Conservation (phyloP, 306 rosid species). For the Fragaria ananassa region DNA sequence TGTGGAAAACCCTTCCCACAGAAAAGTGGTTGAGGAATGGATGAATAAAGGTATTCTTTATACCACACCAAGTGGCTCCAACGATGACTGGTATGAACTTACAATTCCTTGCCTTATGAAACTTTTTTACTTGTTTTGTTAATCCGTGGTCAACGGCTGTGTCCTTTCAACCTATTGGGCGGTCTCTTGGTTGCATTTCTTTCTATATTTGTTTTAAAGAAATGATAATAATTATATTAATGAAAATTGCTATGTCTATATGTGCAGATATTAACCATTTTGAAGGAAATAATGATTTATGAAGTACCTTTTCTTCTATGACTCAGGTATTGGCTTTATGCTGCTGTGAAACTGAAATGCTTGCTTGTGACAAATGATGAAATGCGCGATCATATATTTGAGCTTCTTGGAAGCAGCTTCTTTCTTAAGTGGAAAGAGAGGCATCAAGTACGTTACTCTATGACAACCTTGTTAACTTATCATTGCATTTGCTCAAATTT, state of each 20-base stretch:
- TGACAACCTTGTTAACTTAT: slow-evolving; percentile 6
- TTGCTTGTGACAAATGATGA: slow-evolving; percentile 92
- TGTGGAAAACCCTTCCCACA: slow-evolving; percentile 60
- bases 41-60: slow-evolving; percentile 64
- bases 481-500: background rate
- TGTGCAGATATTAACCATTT: background rate
- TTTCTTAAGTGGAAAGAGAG: slow-evolving; percentile 89
- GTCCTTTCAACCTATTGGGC: background rate
- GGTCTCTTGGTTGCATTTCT: background rate
- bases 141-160: background rate
- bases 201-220: background rate
- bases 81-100: slow-evolving; percentile 80
- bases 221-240: background rate
- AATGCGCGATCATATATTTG: slow-evolving; percentile 95
- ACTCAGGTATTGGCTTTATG: slow-evolving; percentile 84
- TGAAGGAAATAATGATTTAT: slow-evolving; percentile 1
- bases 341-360: slow-evolving; percentile 75
- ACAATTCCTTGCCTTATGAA: slow-evolving; percentile 2
- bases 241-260: background rate
- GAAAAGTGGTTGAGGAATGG: slow-evolving; percentile 70
- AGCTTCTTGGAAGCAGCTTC: slow-evolving; percentile 74
- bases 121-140: background rate
- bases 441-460: slow-evolving; percentile 64
- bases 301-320: slow-evolving; percentile 15
- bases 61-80: slow-evolving; percentile 82